Evolutionary conservation across 306 rosid species (phyloP).

Genomic region (Vigna reflexopilosa): DNA sequence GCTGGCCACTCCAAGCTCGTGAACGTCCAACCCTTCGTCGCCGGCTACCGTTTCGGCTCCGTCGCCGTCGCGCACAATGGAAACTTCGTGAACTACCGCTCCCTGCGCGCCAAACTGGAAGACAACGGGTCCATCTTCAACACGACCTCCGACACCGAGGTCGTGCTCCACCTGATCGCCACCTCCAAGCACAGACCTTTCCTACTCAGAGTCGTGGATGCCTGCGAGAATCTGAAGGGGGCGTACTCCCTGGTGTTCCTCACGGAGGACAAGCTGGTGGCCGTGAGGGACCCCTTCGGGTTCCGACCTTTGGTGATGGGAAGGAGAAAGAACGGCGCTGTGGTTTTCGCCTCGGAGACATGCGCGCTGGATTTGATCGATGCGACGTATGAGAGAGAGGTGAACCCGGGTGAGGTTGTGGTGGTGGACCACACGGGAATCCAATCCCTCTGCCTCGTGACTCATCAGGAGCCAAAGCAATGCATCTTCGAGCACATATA

Average conservation of each 20-base stretch:
- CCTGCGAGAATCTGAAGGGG: constrained; percentile 81
- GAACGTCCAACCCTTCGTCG: constrained; percentile 93
- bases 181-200: constrained; percentile 80
- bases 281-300: constrained; percentile 78
- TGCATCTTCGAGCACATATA: constrained; percentile 91
- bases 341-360: constrained; percentile 86
- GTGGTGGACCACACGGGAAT: constrained; percentile 70
- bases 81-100: constrained; percentile 76
- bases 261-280: constrained; percentile 82
- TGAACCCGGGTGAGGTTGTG: constrained; percentile 76
- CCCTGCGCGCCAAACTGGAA: constrained; percentile 70
- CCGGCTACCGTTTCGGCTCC: constrained; percentile 80
- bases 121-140: constrained; percentile 80
- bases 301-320: constrained; percentile 91
- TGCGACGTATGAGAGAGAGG: constrained; percentile 82
- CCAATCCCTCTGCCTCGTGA: constrained; percentile 76
- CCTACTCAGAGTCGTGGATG: constrained; percentile 75
- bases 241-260: constrained; percentile 84
- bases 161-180: constrained; percentile 88
- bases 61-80: constrained; percentile 95
- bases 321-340: constrained; percentile 73
- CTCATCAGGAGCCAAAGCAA: constrained; percentile 74
- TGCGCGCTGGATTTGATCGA: constrained; percentile 87
- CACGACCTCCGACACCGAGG: constrained; percentile 89
- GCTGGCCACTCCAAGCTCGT: constrained; percentile 82